Conservation (phyloP, 1,284 basidiomycete species). For the Pascua sp. region DNA sequence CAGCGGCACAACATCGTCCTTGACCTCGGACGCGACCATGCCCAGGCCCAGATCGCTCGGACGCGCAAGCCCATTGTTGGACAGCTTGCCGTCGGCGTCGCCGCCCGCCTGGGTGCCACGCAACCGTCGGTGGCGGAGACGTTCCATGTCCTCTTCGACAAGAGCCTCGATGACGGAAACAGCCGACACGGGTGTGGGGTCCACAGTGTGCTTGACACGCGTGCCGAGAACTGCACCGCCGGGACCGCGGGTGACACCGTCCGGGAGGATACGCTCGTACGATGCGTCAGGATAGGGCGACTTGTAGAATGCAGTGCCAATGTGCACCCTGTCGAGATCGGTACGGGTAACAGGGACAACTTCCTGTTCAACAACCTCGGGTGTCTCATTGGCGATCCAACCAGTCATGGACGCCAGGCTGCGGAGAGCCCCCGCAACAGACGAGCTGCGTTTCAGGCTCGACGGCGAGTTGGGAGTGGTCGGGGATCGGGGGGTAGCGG, state of each 20-base stretch:
- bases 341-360: slow-evolving; percentile 15
- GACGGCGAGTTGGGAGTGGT: slow-evolving; percentile 6
- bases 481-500: background rate
- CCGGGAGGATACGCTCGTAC: slow-evolving; percentile 36
- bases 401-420: slow-evolving; percentile 59
- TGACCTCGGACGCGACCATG: slow-evolving; percentile 51
- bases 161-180: slow-evolving; percentile 78
- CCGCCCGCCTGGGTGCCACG: slow-evolving; percentile 45
- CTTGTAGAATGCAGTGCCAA: slow-evolving; percentile 27
- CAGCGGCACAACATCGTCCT: slow-evolving; percentile 66
- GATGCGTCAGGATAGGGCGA: slow-evolving; percentile 41
- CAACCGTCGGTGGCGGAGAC: slow-evolving; percentile 66
- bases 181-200: slow-evolving; percentile 49
- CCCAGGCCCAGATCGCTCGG: slow-evolving; percentile 45
- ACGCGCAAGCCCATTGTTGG: slow-evolving; percentile 43
- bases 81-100: slow-evolving; percentile 35
- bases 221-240: slow-evolving; percentile 8
- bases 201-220: slow-evolving; percentile 2
- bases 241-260: slow-evolving; percentile 8
- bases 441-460: slow-evolving; percentile 67
- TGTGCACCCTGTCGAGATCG: slow-evolving; percentile 14
- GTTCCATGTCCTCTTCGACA: slow-evolving; percentile 86
- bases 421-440: slow-evolving; percentile 78
- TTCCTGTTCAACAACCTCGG: slow-evolving; percentile 9
- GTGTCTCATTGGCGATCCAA: slow-evolving; percentile 25